Conservation (phyloP, 495 filamentous ascomycete species). For the Staphylotrichum tortipilum region DNA sequence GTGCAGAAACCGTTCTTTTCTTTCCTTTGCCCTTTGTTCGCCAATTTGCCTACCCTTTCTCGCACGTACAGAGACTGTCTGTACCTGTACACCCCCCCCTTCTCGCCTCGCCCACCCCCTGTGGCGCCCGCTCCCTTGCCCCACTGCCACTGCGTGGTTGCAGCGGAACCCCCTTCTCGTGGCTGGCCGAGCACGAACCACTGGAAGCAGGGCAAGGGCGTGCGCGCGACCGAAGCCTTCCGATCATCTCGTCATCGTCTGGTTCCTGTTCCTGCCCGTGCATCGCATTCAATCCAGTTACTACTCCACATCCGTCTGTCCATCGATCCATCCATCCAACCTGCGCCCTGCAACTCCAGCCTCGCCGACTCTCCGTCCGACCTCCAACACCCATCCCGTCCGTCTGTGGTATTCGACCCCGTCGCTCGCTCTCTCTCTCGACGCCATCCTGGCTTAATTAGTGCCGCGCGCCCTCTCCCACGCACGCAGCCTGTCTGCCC, state of each 20-base stretch:
- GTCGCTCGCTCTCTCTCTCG: too few relatives aligned
- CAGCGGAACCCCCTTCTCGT: not conserved
- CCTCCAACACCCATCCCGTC: too few relatives aligned
- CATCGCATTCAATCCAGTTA: not conserved
- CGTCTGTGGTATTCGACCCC: too few relatives aligned
- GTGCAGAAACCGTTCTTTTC: not conserved
- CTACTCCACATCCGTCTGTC: not conserved
- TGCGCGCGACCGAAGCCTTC: slow-evolving; percentile 2
- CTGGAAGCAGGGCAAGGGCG: not conserved
- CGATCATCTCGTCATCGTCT: not conserved
- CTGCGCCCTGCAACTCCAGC: too few relatives aligned
- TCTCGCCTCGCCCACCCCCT: not conserved
- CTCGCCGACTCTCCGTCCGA: not conserved
- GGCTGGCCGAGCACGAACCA: slow-evolving; percentile 4
- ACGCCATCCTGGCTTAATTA: too few relatives aligned
- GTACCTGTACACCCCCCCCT: too few relatives aligned
- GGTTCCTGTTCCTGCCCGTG: not conserved
- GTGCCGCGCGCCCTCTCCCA: too few relatives aligned
- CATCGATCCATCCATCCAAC: too few relatives aligned
- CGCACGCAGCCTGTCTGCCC: too few relatives aligned
- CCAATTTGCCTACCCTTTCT: too few relatives aligned
- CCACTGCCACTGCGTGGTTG: not conserved
- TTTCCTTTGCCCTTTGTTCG: not conserved
- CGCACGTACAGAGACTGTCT: too few relatives aligned
- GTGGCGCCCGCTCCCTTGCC: slow-evolving; percentile 14